Evolutionary conservation across 202 grass and related monocot genomes (phyloP).

Genomic region (Digitaria exilis): DNA sequence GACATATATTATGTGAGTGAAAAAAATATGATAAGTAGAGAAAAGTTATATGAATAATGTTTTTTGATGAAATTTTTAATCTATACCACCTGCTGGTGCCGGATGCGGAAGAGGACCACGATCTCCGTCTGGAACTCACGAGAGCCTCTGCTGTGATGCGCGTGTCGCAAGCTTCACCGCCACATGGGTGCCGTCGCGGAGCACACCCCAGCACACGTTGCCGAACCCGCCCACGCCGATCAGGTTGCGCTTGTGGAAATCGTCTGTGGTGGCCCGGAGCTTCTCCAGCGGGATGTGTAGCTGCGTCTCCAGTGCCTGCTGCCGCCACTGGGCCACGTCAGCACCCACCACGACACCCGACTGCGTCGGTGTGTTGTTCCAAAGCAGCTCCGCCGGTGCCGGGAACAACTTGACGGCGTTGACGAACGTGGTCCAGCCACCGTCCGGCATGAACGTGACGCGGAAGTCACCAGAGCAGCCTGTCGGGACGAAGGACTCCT

Average conservation of each 20-base stretch:
- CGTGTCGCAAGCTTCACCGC: conserved; percentile 68
- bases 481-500: conserved; percentile 70
- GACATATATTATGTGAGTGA: no score
- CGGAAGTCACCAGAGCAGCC: conserved; percentile 23
- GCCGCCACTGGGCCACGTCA: not conserved
- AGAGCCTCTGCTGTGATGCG: conserved; percentile 53
- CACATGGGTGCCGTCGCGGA: conserved; percentile 56
- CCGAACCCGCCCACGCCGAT: conserved; percentile 84
- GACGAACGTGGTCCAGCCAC: conserved; percentile 52
- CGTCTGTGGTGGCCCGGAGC: conserved; percentile 55
- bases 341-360: not conserved
- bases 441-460: conserved; percentile 46
- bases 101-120: conserved; percentile 69
- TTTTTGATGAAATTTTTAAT: no score
- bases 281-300: conserved; percentile 59
- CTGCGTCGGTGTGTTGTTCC: not conserved
- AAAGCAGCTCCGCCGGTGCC: conserved; percentile 56
- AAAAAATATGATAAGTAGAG: no score
- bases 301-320: conserved; percentile 51
- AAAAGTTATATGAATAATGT: no score
- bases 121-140: conserved; percentile 85
- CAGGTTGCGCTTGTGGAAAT: conserved; percentile 59
- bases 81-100: no score
- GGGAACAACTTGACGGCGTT: conserved; percentile 86
- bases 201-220: conserved; percentile 67